Evolutionary conservation across 2,329 filamentous ascomycete species (phyloP), one percentile per base, ranked within the genome.

Genomic region (Penicillium sp.): DNA sequence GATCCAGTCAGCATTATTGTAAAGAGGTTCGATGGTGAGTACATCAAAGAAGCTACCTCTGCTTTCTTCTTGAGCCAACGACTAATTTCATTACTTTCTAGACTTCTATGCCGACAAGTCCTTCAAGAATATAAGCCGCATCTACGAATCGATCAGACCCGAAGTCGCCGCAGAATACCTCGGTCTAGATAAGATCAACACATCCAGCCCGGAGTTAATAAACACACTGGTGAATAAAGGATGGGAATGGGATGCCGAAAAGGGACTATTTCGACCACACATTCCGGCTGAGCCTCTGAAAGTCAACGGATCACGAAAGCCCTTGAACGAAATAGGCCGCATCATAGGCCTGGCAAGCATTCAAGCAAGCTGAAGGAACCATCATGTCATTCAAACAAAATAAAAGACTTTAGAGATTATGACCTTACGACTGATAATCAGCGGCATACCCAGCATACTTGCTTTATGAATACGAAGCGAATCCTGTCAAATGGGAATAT

Each of bases 61-160:
- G n/a, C 26, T 28, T 40, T 40, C 5, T 2, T 40, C 11, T 18
- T 4, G 35, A 18, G 8, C 35, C n/a, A 24, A 23, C 20, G 18
- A 12, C 35, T 40, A 18, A 48, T 16, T 52, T 23, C 24, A 40
- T 23, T 30, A 2, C 18, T 3, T n/a, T 45, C 3, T 51, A 75
- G 73, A 58, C 38, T 68, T 73, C 56, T 74, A 73, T 56, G 68
- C 72, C 60, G 65, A 74, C 55, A 72, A 70, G 43, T 70, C 72
- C 9, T 63, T 75, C 57, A 66, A 66, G 42, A 68, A 71, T 54
- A 62, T 74, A 57, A 74, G 71, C 62, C 64, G 61, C 52, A 68
- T 69, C n/a, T 76, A 73, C 61, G 70, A 71, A 59, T 68, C 72
- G 5, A 74, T 76, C 55, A 63, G 72, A 53, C 68, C 71, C 28